Percentiles rank a stretch among this genome's conserved stretches.
phyloP scores from a whole-genome alignment of 129 eudicot genomes.

The Escallonia herrerae region DNA sequence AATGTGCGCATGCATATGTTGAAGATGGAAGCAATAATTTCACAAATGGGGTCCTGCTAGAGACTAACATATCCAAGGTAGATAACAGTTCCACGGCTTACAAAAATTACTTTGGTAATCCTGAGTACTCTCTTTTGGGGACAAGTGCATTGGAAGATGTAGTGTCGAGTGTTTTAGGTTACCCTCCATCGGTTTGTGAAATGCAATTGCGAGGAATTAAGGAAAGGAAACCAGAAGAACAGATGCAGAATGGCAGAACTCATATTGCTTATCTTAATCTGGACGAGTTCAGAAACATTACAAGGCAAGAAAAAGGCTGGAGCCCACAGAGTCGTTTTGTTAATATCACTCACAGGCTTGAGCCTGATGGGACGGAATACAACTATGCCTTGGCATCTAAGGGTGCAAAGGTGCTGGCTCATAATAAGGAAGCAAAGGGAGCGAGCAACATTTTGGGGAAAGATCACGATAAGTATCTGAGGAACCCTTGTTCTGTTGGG shows the following conservation, averaged over 20 bases:
- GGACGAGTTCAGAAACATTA: constrained; percentile 44
- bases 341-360: constrained; percentile 87
- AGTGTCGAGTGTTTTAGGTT: constrained; percentile 45
- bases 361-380: constrained; percentile 84
- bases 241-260: constrained; percentile 25
- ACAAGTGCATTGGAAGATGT: constrained; percentile 39
- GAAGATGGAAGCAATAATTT: constrained; percentile 24
- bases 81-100: constrained; percentile 8
- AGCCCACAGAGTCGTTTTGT: constrained; percentile 33
- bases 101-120: constrained; percentile 17
- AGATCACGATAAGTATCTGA: constrained; percentile 84
- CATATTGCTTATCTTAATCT: constrained; percentile 36
- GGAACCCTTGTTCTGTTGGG: constrained; percentile 85
- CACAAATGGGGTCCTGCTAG: constrained; percentile 25
- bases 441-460: constrained; percentile 74
- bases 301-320: constrained; percentile 29
- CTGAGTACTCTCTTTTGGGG: constrained; percentile 23
- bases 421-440: constrained; percentile 89
- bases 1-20: constrained; percentile 10
- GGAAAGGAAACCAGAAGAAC: constrained; percentile 25
- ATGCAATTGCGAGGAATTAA: constrained; percentile 22
- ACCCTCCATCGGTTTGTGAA: constrained; percentile 38
- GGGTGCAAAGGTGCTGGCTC: constrained; percentile 91
- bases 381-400: constrained; percentile 81
- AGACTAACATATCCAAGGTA: constrained; percentile 33